Conservation (phyloP, 225 moss, liverwort and hornwort genomes). For the Neckera pumila region DNA sequence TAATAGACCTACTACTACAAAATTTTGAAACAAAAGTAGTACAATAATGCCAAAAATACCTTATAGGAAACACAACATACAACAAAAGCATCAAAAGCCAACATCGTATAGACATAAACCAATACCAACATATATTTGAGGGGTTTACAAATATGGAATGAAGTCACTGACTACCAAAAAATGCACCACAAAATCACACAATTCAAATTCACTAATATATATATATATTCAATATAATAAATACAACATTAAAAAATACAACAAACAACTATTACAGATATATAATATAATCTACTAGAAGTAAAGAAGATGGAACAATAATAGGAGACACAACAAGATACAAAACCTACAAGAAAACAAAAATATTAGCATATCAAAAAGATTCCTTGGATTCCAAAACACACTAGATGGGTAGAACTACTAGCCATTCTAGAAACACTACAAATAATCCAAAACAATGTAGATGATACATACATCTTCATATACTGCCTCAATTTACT, state of each 20-base stretch:
- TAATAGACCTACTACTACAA: no score
- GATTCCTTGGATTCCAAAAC: neutral
- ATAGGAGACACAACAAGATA: no score
- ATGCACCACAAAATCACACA: no score
- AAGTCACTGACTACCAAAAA: neutral
- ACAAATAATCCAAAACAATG: neutral
- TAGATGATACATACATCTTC: neutral
- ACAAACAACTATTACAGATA: neutral
- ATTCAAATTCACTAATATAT: neutral
- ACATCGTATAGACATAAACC: neutral
- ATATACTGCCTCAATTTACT: no score
- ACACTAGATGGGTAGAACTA: accelerated
- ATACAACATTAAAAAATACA: neutral
- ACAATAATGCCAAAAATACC: neutral
- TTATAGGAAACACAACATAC: neutral
- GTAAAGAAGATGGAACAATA: neutral
- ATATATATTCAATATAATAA: neutral
- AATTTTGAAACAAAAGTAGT: neutral
- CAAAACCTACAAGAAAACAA: neutral
- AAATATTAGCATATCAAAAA: neutral
- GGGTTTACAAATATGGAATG: neutral
- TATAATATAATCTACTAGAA: accelerated
- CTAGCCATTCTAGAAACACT: accelerated
- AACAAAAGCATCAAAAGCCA: neutral
- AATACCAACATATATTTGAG: no score